Evolutionary conservation across 2,329 filamentous ascomycete genomes (phyloP), one percentile per base, ranked within the genome.

Genomic region (Dothideomycetes sp.): DNA sequence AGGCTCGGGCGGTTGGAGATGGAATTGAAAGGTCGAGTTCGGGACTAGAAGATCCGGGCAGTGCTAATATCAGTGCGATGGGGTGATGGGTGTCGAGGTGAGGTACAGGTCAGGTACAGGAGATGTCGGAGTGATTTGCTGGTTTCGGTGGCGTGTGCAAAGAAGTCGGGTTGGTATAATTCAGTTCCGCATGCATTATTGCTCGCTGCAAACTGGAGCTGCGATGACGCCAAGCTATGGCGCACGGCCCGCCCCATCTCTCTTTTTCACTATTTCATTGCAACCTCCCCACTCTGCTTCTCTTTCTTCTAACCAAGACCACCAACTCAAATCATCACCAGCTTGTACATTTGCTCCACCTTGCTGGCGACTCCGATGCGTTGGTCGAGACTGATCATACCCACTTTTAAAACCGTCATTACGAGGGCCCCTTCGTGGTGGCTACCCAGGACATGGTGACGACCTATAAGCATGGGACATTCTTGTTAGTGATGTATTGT

Each of bases 351-450:
- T 47, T 51, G 57, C 53, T 57, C 65, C 52, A 77, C 71, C 75
- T 72, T 69, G 69, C 73, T 81, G 76, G 69, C 71, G 75, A 80
- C 69, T 81, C 75, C 75, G 75, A 75, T 74, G 72, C 62, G 73
- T 73, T 69, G 64, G 80, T 81, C 80, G 65, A 84, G 80, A 85
- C 64, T 55, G 68, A 71, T 55, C 55, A 55, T 63, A 60, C 62
- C 72, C 79, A 73, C 74, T 76, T 80, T 68, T 81, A 85, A 85
- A 85, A 85, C 81, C 80, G 80, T 84, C 73, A 74, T 77, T 73
- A 77, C 75, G 80, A 85, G 76, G 74, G 75, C 45, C 66, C 69
- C 63, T 65, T 59, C 49, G 61, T 62, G 56, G 66, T 59, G 66
- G 68, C 70, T 69, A 68, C 22, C 68, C 77, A 80, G 73, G 77